Conservation (phyloP, 176 grass and related monocot species). For the Carex littledalei region DNA sequence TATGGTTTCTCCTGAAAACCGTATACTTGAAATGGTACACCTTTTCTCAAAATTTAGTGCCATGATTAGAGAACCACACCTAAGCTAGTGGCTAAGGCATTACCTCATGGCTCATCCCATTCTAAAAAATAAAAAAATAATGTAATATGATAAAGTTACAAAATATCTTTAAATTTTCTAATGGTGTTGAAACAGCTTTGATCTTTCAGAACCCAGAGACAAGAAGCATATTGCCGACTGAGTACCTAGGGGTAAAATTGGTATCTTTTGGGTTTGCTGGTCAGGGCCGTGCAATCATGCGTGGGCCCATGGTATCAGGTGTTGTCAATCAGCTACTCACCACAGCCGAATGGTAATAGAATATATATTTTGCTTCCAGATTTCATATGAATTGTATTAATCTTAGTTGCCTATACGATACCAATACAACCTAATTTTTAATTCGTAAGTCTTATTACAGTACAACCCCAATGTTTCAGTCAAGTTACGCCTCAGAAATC, state of each 20-base stretch:
- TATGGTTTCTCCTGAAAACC: constrained; percentile 94
- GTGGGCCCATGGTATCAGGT: constrained; percentile 97
- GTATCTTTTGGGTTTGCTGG: constrained; percentile 97
- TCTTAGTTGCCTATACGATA: background rate
- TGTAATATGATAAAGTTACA: background rate
- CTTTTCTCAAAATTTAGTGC: constrained; percentile 11
- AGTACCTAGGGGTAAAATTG: constrained; percentile 93
- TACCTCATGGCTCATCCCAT: too few relatives aligned
- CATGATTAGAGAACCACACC: background rate
- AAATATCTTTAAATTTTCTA: constrained; percentile 43
- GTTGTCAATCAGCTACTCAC: constrained; percentile 94
- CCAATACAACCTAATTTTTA: background rate
- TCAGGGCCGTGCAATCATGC: constrained; percentile 94
- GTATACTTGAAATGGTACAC: constrained; percentile 80
- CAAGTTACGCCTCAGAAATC: background rate
- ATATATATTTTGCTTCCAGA: background rate
- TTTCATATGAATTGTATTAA: background rate
- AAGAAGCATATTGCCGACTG: constrained; percentile 63
- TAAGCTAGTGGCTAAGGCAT: too few relatives aligned
- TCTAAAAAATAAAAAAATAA: too few relatives aligned
- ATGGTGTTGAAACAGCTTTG: constrained; percentile 88
- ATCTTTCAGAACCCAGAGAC: constrained; percentile 88
- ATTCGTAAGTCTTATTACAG: too few relatives aligned
- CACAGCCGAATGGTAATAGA: constrained; percentile 72
- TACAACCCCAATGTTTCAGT: background rate